Conservation (phyloP, 768 basidiomycete species). For the Podaxis sp. region DNA sequence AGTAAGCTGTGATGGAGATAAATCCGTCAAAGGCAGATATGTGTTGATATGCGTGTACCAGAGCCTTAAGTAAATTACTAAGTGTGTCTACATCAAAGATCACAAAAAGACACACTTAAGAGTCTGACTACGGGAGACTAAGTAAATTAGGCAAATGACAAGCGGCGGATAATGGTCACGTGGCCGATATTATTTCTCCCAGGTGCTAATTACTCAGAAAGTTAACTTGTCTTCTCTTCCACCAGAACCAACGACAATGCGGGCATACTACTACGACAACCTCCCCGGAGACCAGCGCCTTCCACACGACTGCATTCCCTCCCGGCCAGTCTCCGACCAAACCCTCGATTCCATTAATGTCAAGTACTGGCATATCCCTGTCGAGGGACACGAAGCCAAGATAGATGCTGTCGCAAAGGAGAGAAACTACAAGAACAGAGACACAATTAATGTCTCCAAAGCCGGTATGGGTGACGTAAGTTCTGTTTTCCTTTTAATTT, state of each 20-base stretch:
- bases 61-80: no score
- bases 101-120: no score
- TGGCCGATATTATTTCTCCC: no score
- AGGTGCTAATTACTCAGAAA: background rate
- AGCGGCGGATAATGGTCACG: no score
- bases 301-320: slow-evolving; percentile 67
- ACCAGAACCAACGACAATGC: slow-evolving; percentile 42
- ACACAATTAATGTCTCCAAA: slow-evolving; percentile 74
- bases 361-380: slow-evolving; percentile 63
- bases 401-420: slow-evolving; percentile 64
- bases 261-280: slow-evolving; percentile 74
- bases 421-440: slow-evolving; percentile 80
- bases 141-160: no score
- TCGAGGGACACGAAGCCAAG: slow-evolving; percentile 54
- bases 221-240: background rate
- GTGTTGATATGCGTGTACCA: no score
- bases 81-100: no score
- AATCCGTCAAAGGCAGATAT: no score
- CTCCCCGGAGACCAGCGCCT: slow-evolving; percentile 80
- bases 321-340: slow-evolving; percentile 48
- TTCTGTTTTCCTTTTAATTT: slow-evolving; percentile 9
- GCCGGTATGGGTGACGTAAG: slow-evolving; percentile 73
- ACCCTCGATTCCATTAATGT: slow-evolving; percentile 60
- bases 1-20: no score
- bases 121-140: no score